These are phyloP conservation scores for Tolypocladium album DNA, from an alignment of 2,329 filamentous ascomycete species.

Conservation along the genomic window DNA sequence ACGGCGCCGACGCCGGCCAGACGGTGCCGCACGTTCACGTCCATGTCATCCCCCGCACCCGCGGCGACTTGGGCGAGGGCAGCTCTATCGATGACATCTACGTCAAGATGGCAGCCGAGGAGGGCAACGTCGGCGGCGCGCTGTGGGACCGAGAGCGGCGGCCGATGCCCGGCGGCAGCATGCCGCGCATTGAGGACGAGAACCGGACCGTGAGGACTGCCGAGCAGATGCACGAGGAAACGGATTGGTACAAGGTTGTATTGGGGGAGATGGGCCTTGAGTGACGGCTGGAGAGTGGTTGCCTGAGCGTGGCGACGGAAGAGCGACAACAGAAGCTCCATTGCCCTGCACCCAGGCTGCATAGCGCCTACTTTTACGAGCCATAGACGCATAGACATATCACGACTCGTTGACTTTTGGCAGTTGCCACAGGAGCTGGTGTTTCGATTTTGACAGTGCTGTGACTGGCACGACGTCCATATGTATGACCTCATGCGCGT, in stretches of 20 bases:
- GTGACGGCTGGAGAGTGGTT: neutral
- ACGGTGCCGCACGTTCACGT: slow-evolving; percentile 90
- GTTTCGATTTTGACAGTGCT: neutral
- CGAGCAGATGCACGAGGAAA: slow-evolving; percentile 74
- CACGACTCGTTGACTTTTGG: too few relatives aligned
- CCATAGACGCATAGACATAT: neutral
- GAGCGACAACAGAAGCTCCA: neutral
- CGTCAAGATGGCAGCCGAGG: slow-evolving; percentile 69
- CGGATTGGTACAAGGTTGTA: slow-evolving; percentile 49
- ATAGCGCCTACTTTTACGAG: neutral
- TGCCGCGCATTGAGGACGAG: slow-evolving; percentile 63
- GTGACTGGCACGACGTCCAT: neutral
- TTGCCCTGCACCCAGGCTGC: neutral
- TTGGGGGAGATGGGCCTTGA: slow-evolving; percentile 31
- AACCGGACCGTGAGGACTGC: slow-evolving; percentile 54
- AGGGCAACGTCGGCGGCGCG: slow-evolving; percentile 69
- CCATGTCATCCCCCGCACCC: slow-evolving; percentile 71
- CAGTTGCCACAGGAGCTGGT: neutral
- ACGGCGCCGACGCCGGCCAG: slow-evolving; percentile 82
- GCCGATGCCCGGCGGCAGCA: slow-evolving; percentile 42
- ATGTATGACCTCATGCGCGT: neutral
- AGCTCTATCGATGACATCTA: slow-evolving; percentile 60
- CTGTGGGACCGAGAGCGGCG: slow-evolving; percentile 43
- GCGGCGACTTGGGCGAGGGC: slow-evolving; percentile 36
- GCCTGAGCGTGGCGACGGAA: too few relatives aligned